Evolutionary conservation across 2,329 filamentous ascomycete genomes (phyloP).

Genomic region (Aspergillus bombycis): DNA sequence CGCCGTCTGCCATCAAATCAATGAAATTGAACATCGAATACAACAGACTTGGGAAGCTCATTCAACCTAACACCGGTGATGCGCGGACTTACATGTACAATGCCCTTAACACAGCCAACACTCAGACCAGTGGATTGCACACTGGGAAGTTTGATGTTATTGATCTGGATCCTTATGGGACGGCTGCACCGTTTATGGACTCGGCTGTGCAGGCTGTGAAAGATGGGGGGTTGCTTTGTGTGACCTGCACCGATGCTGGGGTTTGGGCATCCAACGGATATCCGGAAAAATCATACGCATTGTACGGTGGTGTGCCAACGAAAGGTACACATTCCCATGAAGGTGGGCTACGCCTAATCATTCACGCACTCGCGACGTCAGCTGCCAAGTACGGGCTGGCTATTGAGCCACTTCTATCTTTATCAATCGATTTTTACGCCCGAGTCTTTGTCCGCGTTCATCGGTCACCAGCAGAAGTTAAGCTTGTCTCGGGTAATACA

Average conservation of each 20-base stretch:
- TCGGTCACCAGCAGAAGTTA: constrained; percentile 81
- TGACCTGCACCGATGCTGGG: constrained; percentile 94
- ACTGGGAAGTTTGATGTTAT: constrained; percentile 82
- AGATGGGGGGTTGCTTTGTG: constrained; percentile 87
- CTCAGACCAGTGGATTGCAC: constrained; percentile 40
- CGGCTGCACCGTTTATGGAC: constrained; percentile 89
- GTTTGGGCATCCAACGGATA: constrained; percentile 95
- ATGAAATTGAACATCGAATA: constrained; percentile 85
- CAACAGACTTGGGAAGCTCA: constrained; percentile 73
- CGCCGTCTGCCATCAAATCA: constrained; percentile 72
- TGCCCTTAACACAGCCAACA: constrained; percentile 53
- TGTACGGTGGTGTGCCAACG: constrained; percentile 89
- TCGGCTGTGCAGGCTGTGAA: constrained; percentile 83
- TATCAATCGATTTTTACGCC: constrained; percentile 95
- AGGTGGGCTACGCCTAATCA: constrained; percentile 80
- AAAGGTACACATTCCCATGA: constrained; percentile 89
- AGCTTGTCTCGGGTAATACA: constrained; percentile 85
- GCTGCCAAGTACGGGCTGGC: constrained; percentile 84
- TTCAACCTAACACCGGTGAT: constrained; percentile 76
- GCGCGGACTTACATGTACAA: constrained; percentile 91
- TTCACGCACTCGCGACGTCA: constrained; percentile 77
- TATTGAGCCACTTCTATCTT: constrained; percentile 86
- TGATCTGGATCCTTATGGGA: constrained; percentile 94
- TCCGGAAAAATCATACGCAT: constrained; percentile 86
- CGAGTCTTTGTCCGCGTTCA: constrained; percentile 83